A percentile compares a stretch with the other conserved stretches of the same genome.
These are phyloP conservation scores for Sicyos baderoa DNA, from an alignment of 306 rosid species.

Conservation along the genomic window DNA sequence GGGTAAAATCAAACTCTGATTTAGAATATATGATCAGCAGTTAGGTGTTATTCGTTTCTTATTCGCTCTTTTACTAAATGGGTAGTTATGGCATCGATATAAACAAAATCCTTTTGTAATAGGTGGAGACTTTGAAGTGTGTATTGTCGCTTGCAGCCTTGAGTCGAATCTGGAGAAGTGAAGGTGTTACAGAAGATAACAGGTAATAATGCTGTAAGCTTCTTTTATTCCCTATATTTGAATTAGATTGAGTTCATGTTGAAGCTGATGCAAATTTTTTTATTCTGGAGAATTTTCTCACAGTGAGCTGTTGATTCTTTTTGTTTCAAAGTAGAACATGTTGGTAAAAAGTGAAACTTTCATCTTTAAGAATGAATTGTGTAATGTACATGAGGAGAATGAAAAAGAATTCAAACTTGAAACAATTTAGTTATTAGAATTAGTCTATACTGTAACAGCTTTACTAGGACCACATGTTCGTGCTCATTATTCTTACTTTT, in stretches of 20 bases:
- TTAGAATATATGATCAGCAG: background rate
- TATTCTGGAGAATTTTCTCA: background rate
- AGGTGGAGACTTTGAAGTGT: slow-evolving; percentile 94
- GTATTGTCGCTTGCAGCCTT: slow-evolving; percentile 64
- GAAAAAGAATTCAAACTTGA: background rate
- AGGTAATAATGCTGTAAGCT: slow-evolving; percentile 29
- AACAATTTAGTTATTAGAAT: background rate
- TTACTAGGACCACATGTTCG: background rate
- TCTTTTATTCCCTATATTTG: slow-evolving; percentile 1
- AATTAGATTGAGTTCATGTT: background rate
- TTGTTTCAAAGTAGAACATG: background rate
- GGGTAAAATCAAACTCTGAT: slow-evolving; percentile 20
- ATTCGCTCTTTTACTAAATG: background rate
- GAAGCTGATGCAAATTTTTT: background rate
- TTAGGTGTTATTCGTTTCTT: background rate
- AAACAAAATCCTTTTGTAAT: slow-evolving; percentile 18
- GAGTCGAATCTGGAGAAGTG: slow-evolving; percentile 55
- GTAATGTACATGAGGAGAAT: slow-evolving; percentile 8
- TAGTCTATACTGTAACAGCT: background rate
- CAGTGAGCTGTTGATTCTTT: background rate
- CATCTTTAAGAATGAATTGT: background rate
- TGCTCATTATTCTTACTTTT: background rate
- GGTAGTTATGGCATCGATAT: background rate
- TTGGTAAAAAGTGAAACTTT: background rate
- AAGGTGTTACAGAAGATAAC: slow-evolving; percentile 85